These are phyloP conservation scores for Durotheca rogersii DNA, from an alignment of 495 filamentous ascomycete genomes.

Conservation along the genomic window DNA sequence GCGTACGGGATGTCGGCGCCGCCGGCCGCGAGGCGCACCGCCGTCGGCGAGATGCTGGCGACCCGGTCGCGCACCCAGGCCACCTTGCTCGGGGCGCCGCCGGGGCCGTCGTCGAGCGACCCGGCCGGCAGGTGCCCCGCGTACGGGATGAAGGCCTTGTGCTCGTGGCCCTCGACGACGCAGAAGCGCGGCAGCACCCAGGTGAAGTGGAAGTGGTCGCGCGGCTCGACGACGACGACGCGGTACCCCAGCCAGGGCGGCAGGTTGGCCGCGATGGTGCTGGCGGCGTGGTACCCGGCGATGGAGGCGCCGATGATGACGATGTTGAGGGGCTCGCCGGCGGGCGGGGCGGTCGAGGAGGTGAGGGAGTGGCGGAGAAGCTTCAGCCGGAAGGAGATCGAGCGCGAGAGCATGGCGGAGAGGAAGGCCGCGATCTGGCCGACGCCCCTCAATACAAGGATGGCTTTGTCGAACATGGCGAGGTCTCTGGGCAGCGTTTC, in stretches of 20 bases:
- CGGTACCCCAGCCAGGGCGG: slow-evolving; percentile 48
- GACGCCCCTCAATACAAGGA: slow-evolving; percentile 20
- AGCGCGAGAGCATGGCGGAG: slow-evolving; percentile 20
- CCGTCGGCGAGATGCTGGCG: slow-evolving; percentile 20
- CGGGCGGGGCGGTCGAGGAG: slow-evolving; percentile 20
- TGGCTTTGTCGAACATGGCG: slow-evolving; percentile 29
- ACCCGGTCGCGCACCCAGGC: slow-evolving; percentile 43
- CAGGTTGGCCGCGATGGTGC: slow-evolving; percentile 47
- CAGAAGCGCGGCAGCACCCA: slow-evolving; percentile 57
- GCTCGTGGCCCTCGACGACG: slow-evolving; percentile 44
- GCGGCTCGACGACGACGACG: slow-evolving; percentile 58
- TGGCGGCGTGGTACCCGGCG: slow-evolving; percentile 49
- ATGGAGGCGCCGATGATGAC: slow-evolving; percentile 60
- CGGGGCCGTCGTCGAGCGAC: slow-evolving; percentile 18
- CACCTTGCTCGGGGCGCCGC: slow-evolving; percentile 19
- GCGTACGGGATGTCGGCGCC: slow-evolving; percentile 51
- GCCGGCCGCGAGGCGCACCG: slow-evolving; percentile 31
- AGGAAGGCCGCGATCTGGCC: slow-evolving; percentile 17
- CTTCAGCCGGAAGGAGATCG: slow-evolving; percentile 25
- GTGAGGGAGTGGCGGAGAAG: slow-evolving; percentile 19
- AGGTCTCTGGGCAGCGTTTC: background rate
- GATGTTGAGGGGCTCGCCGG: slow-evolving; percentile 42
- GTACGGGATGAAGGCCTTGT: slow-evolving; percentile 55
- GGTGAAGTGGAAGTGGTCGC: slow-evolving; percentile 59
- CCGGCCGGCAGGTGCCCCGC: slow-evolving; percentile 31